Evolutionary conservation across 2,329 filamentous ascomycete genomes (phyloP).

Genomic region (Cytospora mali): DNA sequence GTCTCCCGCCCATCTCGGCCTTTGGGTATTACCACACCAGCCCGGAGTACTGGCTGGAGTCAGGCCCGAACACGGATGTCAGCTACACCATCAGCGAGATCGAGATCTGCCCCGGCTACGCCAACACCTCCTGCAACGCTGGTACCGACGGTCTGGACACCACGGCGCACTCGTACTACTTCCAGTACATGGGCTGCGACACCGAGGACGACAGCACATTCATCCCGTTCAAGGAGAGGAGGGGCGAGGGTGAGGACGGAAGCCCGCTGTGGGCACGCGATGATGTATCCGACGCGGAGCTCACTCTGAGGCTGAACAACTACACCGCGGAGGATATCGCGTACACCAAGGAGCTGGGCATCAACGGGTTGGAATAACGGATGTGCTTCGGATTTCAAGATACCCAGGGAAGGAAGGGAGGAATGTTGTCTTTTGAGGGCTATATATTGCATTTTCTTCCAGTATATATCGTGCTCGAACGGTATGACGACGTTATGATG

Average conservation of each 20-base stretch:
- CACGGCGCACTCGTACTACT: constrained; percentile 52
- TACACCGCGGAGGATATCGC: constrained; percentile 31
- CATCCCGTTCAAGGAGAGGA: constrained; percentile 32
- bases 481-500: neutral
- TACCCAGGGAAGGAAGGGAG: neutral
- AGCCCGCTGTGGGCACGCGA: constrained; percentile 17
- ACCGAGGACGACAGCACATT: constrained; percentile 41
- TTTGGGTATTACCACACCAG: constrained; percentile 64
- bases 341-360: constrained; percentile 16
- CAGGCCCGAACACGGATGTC: constrained; percentile 37
- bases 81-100: constrained; percentile 46
- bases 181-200: constrained; percentile 42
- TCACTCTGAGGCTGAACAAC: constrained; percentile 42
- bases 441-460: too few relatives aligned
- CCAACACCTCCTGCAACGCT: constrained; percentile 54
- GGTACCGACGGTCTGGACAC: constrained; percentile 49
- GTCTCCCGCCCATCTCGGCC: constrained; percentile 62
- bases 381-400: neutral
- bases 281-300: constrained; percentile 40
- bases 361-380: neutral
- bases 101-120: constrained; percentile 51
- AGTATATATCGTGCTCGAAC: neutral
- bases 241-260: neutral
- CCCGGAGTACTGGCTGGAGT: constrained; percentile 68
- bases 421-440: neutral